Percentiles rank a stretch among this genome's conserved stretches.
phyloP scores from a whole-genome alignment of 2,329 filamentous ascomycete species.

The Pseudogymnoascus sp. region DNA sequence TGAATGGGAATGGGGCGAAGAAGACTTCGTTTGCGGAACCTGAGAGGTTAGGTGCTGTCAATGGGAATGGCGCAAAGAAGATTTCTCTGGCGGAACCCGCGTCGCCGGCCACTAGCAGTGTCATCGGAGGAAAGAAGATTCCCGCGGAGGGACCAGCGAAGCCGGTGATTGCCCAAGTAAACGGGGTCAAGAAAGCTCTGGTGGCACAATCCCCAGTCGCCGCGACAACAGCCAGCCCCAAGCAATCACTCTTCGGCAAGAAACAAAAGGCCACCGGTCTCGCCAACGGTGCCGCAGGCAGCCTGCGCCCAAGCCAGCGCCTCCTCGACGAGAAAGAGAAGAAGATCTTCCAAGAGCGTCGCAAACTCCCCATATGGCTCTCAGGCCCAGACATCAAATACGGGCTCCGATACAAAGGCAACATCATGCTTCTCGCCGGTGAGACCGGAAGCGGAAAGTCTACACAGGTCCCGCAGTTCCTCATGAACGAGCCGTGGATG shows the following conservation, averaged over 20 bases:
- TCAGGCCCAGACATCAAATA: constrained; percentile 24
- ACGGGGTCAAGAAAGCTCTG: background rate
- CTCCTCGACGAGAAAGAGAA: background rate
- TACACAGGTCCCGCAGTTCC: constrained; percentile 90
- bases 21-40: background rate
- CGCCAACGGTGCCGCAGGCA: background rate
- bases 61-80: background rate
- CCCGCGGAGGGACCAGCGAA: background rate
- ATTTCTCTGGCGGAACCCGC: background rate
- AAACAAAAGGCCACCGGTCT: background rate
- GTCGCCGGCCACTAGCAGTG: background rate
- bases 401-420: constrained; percentile 27
- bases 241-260: background rate
- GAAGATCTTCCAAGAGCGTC: constrained; percentile 20
- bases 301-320: background rate
- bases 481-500: constrained; percentile 75
- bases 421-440: constrained; percentile 78
- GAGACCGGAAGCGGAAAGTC: constrained; percentile 96
- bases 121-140: background rate
- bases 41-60: background rate
- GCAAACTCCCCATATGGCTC: constrained; percentile 26
- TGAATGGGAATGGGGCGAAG: background rate
- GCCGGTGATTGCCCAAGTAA: background rate
- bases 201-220: background rate
- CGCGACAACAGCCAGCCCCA: background rate